Evolutionary conservation across 2,329 filamentous ascomycete species (phyloP).

Genomic region (Fusarium phyllophilum): DNA sequence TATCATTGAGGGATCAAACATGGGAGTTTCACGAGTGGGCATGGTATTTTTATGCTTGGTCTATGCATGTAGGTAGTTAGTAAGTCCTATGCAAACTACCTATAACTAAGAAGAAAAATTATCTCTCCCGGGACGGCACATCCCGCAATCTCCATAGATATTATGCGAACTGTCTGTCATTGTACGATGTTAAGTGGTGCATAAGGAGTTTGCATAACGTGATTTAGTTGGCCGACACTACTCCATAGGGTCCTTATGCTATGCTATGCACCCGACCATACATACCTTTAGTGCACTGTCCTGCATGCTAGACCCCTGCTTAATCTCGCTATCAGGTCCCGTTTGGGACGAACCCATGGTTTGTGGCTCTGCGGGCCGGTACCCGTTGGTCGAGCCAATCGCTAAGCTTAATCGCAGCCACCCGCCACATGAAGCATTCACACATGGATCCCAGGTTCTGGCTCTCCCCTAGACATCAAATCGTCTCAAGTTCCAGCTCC

Average conservation of each 20-base stretch:
- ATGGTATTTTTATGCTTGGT: not conserved
- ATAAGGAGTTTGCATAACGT: conserved; percentile 5
- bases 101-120: not conserved
- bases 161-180: not conserved
- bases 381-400: conserved; percentile 15
- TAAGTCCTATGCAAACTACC: not conserved
- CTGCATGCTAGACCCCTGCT: conserved; percentile 22
- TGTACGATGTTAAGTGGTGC: not conserved
- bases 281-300: not conserved
- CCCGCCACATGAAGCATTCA: not conserved
- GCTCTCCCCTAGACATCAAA: not conserved
- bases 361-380: conserved; percentile 30
- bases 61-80: not conserved
- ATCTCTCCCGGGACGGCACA: not conserved
- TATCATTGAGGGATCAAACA: not conserved
- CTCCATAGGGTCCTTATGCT: not conserved
- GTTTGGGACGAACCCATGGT: conserved; percentile 13
- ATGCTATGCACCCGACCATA: not conserved
- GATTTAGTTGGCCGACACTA: conserved; percentile 12
- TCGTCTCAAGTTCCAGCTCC: conserved; percentile 3
- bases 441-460: not conserved
- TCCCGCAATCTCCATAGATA: conserved; percentile 4
- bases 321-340: conserved; percentile 35
- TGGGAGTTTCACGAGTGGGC: not conserved
- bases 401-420: not conserved